Conservation (phyloP, 2,329 filamentous ascomycete species). For the Verticillium dahliae region DNA sequence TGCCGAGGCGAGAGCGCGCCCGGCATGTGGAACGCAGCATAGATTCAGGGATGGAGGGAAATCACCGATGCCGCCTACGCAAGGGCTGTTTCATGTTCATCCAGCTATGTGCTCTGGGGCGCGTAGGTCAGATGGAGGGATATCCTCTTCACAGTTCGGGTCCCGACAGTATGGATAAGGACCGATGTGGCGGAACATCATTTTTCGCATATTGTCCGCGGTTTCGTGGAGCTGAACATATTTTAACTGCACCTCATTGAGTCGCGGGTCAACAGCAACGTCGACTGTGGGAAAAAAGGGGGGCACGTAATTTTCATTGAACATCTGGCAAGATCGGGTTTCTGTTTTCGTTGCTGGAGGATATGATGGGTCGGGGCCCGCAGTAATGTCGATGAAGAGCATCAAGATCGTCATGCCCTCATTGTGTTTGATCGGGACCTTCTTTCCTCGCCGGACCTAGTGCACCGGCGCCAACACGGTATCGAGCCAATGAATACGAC, state of each 20-base stretch:
- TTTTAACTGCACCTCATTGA: conserved; percentile 59
- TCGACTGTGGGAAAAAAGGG: conserved; percentile 30
- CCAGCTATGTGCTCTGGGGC: conserved; percentile 57
- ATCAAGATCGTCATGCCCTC: conserved; percentile 21
- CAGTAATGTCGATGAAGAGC: conserved; percentile 19
- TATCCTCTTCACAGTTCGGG: conserved; percentile 19
- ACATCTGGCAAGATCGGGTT: conserved; percentile 20
- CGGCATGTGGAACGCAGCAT: conserved; percentile 46
- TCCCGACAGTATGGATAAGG: too few relatives aligned
- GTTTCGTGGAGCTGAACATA: conserved; percentile 44
- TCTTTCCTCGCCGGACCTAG: conserved; percentile 22
- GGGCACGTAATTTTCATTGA: conserved; percentile 23
- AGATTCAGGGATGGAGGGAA: conserved; percentile 53
- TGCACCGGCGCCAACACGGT: conserved; percentile 17
- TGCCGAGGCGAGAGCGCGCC: conserved; percentile 41
- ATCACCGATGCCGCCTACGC: conserved; percentile 57
- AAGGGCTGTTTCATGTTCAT: conserved; percentile 54
- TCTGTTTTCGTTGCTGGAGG: conserved; percentile 28
- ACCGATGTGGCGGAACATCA: conserved; percentile 25
- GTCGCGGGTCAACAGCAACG: conserved; percentile 27
- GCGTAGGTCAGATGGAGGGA: conserved; percentile 34
- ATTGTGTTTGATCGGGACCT: conserved; percentile 26
- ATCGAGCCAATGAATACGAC: conserved; percentile 18
- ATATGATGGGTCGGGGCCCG: conserved; percentile 17
- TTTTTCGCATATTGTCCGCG: conserved; percentile 49